A percentile compares a stretch with the other conserved stretches of the same genome.
These are phyloP conservation scores for Coniophora puteana DNA, from an alignment of 1,284 basidiomycete genomes.

Conservation along the genomic window DNA sequence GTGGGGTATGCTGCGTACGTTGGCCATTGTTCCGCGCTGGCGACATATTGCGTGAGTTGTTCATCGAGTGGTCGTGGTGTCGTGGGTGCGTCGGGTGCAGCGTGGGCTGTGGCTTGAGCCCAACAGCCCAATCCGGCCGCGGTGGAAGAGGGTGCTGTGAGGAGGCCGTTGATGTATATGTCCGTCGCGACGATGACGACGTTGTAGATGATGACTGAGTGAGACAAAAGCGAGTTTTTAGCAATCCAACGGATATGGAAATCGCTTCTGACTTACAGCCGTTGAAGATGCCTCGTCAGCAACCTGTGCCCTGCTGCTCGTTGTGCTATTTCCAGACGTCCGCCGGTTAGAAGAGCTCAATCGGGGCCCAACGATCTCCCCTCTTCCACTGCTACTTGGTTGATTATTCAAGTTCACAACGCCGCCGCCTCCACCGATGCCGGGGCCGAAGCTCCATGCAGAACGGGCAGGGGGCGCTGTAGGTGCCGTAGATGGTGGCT, in stretches of 20 bases:
- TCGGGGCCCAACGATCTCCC: slow-evolving; percentile 59
- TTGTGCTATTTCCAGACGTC: slow-evolving; percentile 45
- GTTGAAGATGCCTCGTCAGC: slow-evolving; percentile 73
- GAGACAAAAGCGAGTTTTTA: slow-evolving; percentile 10
- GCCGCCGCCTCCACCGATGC: slow-evolving; percentile 43
- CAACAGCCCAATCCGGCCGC: slow-evolving; percentile 82
- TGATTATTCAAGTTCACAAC: slow-evolving; percentile 22
- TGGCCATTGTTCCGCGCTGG: slow-evolving; percentile 34
- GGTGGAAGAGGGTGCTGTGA: slow-evolving; percentile 76
- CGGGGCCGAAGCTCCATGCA: slow-evolving; percentile 69
- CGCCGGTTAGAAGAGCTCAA: slow-evolving; percentile 48
- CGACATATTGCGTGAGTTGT: slow-evolving; percentile 35
- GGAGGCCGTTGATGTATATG: slow-evolving; percentile 66
- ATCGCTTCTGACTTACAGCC: slow-evolving; percentile 50
- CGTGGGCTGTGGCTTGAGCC: slow-evolving; percentile 67
- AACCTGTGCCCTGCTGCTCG: slow-evolving; percentile 54
- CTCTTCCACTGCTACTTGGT: slow-evolving; percentile 22
- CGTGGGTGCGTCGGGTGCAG: slow-evolving; percentile 44
- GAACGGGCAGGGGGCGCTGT: slow-evolving; percentile 45
- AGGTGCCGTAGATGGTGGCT: slow-evolving; percentile 27
- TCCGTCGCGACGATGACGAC: slow-evolving; percentile 72
- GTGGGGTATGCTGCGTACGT: slow-evolving; percentile 30
- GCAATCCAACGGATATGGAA: slow-evolving; percentile 7
- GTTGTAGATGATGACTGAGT: slow-evolving; percentile 65
- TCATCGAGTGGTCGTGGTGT: slow-evolving; percentile 36